A percentile compares a stretch with the other conserved stretches of the same genome.
These are phyloP conservation scores for Eleusine indica DNA, from an alignment of 176 grass and related monocot species.

Conservation along the genomic window DNA sequence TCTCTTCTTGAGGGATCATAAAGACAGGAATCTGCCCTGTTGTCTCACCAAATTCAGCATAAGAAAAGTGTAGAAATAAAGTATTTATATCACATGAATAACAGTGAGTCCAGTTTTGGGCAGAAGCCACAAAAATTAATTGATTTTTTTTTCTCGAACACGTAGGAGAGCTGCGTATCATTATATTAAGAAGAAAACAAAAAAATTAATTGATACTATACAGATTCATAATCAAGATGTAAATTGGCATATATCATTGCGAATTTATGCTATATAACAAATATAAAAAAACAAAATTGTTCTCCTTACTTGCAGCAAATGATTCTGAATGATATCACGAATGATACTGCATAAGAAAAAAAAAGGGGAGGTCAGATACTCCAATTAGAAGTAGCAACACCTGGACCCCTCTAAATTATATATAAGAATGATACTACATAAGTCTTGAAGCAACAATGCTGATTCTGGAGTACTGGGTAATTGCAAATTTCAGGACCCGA, in stretches of 20 bases:
- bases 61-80: conserved; percentile 2
- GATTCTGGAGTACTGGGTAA: background rate
- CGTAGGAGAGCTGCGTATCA: too few species aligned
- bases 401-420: background rate
- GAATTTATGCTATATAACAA: background rate
- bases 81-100: conserved; percentile 14
- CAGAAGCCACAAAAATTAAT: conserved; percentile 3
- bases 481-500: background rate
- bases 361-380: conserved; percentile 19
- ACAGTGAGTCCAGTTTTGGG: background rate
- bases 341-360: conserved; percentile 79
- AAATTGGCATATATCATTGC: background rate
- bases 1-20: conserved; percentile 1
- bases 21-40: background rate
- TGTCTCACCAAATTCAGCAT: conserved; percentile 12
- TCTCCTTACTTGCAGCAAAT: conserved; percentile 84
- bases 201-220: conserved; percentile 26
- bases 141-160: background rate
- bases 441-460: background rate
- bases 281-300: background rate
- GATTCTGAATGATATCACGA: conserved; percentile 98
- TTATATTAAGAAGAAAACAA: too few species aligned
- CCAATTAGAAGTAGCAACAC: background rate
- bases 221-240: background rate
- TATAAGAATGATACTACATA: conserved; percentile 12